Conservation (phyloP, 2,329 filamentous ascomycete species). For the Aspergillus luchuensis region DNA sequence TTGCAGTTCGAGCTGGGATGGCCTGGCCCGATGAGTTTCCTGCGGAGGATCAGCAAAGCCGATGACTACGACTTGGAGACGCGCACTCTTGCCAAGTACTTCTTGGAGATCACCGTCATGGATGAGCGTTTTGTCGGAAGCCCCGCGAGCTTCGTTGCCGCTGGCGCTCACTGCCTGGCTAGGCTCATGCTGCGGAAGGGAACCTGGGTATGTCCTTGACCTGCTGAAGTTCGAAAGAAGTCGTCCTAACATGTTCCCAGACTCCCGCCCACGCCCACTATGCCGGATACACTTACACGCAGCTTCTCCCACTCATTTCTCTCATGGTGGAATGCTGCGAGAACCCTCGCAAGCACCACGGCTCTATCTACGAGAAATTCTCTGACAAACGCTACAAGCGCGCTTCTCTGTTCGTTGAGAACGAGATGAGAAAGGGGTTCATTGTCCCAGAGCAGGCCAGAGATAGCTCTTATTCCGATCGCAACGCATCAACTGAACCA, state of each 20-base stretch:
- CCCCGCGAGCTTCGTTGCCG: conserved; percentile 85
- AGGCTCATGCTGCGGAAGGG: conserved; percentile 88
- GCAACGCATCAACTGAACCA: conserved; percentile 16
- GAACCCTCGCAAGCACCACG: conserved; percentile 76
- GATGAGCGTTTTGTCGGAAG: conserved; percentile 94
- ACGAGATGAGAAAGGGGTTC: conserved; percentile 67
- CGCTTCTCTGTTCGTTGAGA: conserved; percentile 77
- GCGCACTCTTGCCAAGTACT: conserved; percentile 94
- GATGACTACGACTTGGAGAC: conserved; percentile 97
- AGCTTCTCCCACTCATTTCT: conserved; percentile 74
- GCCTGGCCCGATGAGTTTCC: conserved; percentile 99
- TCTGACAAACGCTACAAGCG: conserved; percentile 83
- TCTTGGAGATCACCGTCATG: conserved; percentile 95
- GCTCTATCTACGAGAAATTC: conserved; percentile 90
- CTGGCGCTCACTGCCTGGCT: conserved; percentile 88
- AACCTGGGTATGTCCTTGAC: conserved; percentile 72
- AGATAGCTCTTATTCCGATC: conserved; percentile 18
- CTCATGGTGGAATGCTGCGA: conserved; percentile 88
- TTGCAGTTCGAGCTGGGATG: conserved; percentile 93
- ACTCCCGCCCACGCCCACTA: conserved; percentile 84
- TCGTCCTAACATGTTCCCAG: conserved; percentile 50
- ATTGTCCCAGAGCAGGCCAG: conserved; percentile 45
- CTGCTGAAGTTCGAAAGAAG: conserved; percentile 2
- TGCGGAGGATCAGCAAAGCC: conserved; percentile 94
- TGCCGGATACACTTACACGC: conserved; percentile 86